These are phyloP conservation scores for Fusarium abutilonis DNA, from an alignment of 2,329 filamentous ascomycete species.

Conservation along the genomic window DNA sequence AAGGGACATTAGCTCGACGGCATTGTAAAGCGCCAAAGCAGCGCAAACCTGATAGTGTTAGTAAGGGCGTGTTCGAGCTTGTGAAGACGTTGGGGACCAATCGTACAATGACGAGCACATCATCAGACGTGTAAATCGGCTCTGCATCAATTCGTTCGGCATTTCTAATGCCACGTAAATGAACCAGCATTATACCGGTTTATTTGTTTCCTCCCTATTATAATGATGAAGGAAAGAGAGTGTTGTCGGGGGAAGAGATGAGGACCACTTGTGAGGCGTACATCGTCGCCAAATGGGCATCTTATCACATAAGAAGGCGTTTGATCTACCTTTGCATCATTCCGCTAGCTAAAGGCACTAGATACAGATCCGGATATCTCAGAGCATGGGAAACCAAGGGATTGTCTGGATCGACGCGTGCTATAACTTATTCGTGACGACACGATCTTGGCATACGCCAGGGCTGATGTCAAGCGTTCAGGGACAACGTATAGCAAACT, in stretches of 20 bases:
- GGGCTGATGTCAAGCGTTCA: background rate
- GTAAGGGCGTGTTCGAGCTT: background rate
- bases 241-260: background rate
- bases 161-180: conserved; percentile 9
- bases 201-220: accelerated
- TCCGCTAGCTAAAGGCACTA: background rate
- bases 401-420: background rate
- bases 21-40: conserved; percentile 44
- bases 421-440: background rate
- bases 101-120: conserved; percentile 29
- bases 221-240: background rate
- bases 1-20: conserved; percentile 47
- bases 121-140: conserved; percentile 12
- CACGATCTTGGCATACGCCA: background rate
- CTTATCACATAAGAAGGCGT: conserved; percentile 4
- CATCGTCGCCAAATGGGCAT: background rate
- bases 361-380: background rate
- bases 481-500: accelerated
- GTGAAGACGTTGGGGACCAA: accelerated
- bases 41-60: conserved; percentile 11
- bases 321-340: background rate
- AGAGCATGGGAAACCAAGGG: background rate
- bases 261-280: background rate
- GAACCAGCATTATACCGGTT: conserved; percentile 9
- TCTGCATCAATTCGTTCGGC: background rate